A percentile compares a stretch with the other conserved stretches of the same genome.
Evolutionary conservation across 2,329 filamentous ascomycete genomes (phyloP).

Genomic region (Hypocrella siamensis): DNA sequence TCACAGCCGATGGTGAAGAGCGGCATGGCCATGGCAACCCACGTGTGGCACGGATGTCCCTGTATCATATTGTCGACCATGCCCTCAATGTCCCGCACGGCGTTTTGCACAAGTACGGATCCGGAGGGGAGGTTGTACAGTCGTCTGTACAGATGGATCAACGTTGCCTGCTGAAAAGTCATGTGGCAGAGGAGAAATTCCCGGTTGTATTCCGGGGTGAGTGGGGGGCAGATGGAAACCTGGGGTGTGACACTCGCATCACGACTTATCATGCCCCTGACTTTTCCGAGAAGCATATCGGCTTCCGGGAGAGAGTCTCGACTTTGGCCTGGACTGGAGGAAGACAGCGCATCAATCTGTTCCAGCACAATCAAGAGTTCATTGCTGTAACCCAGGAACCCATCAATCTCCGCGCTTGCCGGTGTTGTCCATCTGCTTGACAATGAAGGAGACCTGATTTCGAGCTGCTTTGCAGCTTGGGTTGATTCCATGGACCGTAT

Average conservation of each 20-base stretch:
- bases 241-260: conserved; percentile 7
- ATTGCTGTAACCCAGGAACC: conserved; percentile 13
- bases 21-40: conserved; percentile 16
- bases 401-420: conserved; percentile 9
- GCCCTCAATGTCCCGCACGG: conserved; percentile 6
- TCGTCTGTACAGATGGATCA: conserved; percentile 11
- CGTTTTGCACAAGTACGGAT: conserved; percentile 7
- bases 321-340: accelerated
- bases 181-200: conserved; percentile 13
- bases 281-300: conserved; percentile 8
- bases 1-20: conserved; percentile 14
- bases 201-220: conserved; percentile 9
- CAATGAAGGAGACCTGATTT: neutral
- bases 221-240: conserved; percentile 7
- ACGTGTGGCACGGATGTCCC: conserved; percentile 13
- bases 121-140: conserved; percentile 8
- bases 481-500: conserved; percentile 4
- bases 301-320: conserved; percentile 2
- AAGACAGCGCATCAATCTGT: conserved; percentile 7
- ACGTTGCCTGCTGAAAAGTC: conserved; percentile 11
- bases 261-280: conserved; percentile 11
- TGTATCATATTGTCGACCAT: conserved; percentile 13
- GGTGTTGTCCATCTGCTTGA: neutral
- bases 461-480: neutral
- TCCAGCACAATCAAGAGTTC: conserved; percentile 11